These are phyloP conservation scores for Plenodomus biglobosus DNA, from an alignment of 2,329 filamentous ascomycete genomes.

Conservation along the genomic window DNA sequence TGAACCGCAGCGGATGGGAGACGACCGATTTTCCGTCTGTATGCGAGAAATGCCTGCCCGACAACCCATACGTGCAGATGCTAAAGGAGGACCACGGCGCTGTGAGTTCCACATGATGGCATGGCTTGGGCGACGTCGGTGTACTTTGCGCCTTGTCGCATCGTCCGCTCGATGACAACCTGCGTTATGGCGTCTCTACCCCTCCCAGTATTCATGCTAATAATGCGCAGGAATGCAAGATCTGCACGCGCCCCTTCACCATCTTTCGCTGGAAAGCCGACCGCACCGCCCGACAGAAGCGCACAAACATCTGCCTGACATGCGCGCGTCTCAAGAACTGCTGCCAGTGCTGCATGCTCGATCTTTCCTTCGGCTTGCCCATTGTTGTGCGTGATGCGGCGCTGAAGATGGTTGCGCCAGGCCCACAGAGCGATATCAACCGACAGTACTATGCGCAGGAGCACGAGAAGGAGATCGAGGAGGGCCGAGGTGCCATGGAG, in stretches of 20 bases:
- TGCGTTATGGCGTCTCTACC: background rate
- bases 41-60: conserved; percentile 89
- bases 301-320: conserved; percentile 93
- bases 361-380: conserved; percentile 91
- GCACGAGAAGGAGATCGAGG: conserved; percentile 92
- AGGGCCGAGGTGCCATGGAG: conserved; percentile 77
- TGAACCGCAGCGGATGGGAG: conserved; percentile 96
- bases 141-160: background rate
- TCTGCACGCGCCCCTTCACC: conserved; percentile 92
- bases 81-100: conserved; percentile 94
- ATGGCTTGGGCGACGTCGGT: background rate
- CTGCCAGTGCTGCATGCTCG: conserved; percentile 98
- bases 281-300: conserved; percentile 86
- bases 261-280: conserved; percentile 94
- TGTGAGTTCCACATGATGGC: conserved; percentile 56
- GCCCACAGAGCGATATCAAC: conserved; percentile 89
- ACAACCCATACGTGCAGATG: conserved; percentile 99
- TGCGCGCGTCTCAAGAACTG: conserved; percentile 98
- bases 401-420: conserved; percentile 95
- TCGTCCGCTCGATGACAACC: background rate
- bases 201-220: conserved; percentile 55
- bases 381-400: conserved; percentile 95
- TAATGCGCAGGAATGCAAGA: conserved; percentile 53
- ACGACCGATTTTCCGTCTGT: conserved; percentile 87
- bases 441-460: conserved; percentile 97